phyloP scores from a whole-genome alignment of 2,329 filamentous ascomycete species.

The Ilyonectria robusta region DNA sequence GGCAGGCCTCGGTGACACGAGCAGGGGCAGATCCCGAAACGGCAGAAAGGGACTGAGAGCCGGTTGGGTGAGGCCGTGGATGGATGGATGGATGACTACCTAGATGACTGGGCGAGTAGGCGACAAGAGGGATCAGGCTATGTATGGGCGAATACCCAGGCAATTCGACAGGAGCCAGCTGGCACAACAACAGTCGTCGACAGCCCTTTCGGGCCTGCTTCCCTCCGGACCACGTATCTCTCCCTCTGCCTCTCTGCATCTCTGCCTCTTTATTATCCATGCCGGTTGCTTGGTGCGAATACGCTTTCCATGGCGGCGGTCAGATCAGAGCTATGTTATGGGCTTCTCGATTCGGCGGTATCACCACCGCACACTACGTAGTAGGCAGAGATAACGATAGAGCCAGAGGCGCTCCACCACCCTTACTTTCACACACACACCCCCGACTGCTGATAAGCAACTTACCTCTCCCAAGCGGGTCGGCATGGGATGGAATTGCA shows the following conservation, averaged over 20 bases:
- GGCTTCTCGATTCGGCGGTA: constrained; percentile 20
- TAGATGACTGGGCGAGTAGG: neutral
- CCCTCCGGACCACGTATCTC: neutral
- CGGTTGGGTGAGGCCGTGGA: constrained; percentile 18
- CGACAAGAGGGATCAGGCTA: constrained; percentile 14
- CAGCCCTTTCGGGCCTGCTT: constrained; percentile 5
- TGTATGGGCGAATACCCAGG: constrained; percentile 25
- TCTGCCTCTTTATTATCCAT: constrained; percentile 6
- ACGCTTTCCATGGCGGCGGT: constrained; percentile 11
- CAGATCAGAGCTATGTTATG: constrained; percentile 10
- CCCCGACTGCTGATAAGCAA: constrained; percentile 29
- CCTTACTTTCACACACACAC: constrained; percentile 13
- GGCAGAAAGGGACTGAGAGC: constrained; percentile 5
- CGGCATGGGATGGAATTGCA: neutral
- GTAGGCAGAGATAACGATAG: constrained; percentile 30
- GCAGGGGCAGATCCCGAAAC: constrained; percentile 1
- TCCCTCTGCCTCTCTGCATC: neutral
- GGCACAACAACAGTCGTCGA: constrained; percentile 36
- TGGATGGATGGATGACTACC: neutral
- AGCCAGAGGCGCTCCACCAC: constrained; percentile 18
- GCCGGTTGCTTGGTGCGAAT: constrained; percentile 2
- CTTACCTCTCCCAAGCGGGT: constrained; percentile 22
- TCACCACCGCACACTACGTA: neutral
- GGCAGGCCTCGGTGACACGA: constrained; percentile 20
- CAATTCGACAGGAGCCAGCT: constrained; percentile 45